Evolutionary conservation across 192 early-diverging fungal genomes (phyloP).

Genomic region (Endogone sp.): DNA sequence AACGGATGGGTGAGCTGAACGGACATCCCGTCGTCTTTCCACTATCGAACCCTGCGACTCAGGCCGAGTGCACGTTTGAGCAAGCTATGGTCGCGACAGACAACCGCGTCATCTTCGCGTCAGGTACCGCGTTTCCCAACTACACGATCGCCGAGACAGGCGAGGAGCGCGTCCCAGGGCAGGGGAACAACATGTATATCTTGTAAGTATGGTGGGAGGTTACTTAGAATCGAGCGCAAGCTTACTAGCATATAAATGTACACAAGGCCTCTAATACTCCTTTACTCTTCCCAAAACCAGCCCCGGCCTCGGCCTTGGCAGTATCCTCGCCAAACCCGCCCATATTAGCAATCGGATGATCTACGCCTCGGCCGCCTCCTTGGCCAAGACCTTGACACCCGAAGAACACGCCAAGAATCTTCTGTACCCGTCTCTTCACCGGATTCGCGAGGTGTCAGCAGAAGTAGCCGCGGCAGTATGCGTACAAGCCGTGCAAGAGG

Average conservation of each 20-base stretch:
- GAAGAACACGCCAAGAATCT: conserved; percentile 67
- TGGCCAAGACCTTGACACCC: conserved; percentile 66
- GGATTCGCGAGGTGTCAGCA: conserved; percentile 83
- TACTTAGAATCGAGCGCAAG: neutral
- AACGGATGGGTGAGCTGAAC: conserved; percentile 72
- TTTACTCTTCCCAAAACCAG: neutral
- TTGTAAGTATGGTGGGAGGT: conserved; percentile 40
- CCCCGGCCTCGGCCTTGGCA: conserved; percentile 91
- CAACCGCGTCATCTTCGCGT: conserved; percentile 91
- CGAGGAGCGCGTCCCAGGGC: conserved; percentile 59
- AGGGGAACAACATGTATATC: conserved; percentile 97
- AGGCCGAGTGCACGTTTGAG: conserved; percentile 95
- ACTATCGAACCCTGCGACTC: conserved; percentile 80
- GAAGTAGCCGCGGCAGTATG: conserved; percentile 80
- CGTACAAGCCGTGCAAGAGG: conserved; percentile 19
- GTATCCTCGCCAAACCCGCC: conserved; percentile 65
- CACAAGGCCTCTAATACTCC: too few relatives aligned
- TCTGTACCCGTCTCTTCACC: conserved; percentile 80
- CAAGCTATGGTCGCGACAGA: conserved; percentile 83
- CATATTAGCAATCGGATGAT: conserved; percentile 80
- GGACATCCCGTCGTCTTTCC: conserved; percentile 87
- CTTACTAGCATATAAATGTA: too few relatives aligned
- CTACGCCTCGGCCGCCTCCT: conserved; percentile 71
- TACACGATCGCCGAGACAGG: conserved; percentile 63
- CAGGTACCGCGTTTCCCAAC: conserved; percentile 89